Conservation (phyloP, 2,329 filamentous ascomycete genomes). For the Alternaria atra region DNA sequence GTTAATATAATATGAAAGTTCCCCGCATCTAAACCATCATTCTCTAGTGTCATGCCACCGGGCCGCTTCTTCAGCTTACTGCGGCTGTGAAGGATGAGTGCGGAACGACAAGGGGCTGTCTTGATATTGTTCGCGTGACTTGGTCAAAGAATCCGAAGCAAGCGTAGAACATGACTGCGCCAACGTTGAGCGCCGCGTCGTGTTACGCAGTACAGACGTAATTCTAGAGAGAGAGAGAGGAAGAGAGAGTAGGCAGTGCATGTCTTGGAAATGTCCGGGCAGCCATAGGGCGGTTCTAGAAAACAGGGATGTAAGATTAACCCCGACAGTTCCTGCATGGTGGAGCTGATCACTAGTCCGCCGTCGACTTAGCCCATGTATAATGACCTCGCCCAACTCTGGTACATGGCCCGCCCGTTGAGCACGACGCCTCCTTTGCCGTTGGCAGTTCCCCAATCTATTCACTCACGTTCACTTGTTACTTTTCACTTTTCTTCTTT, state of each 20-base stretch:
- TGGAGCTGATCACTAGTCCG: conserved; percentile 21
- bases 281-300: conserved; percentile 27
- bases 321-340: conserved; percentile 29
- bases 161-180: neutral
- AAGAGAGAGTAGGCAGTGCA: conserved; percentile 8
- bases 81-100: neutral
- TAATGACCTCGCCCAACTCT: conserved; percentile 25
- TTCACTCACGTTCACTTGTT: neutral
- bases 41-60: neutral
- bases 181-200: neutral
- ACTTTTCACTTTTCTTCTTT: neutral
- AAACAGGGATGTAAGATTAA: conserved; percentile 18
- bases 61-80: conserved; percentile 1
- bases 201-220: neutral
- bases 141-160: neutral
- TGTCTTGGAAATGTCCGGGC: conserved; percentile 20
- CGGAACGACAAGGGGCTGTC: conserved; percentile 6
- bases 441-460: neutral
- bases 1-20: neutral
- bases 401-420: neutral
- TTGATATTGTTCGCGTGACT: conserved; percentile 19
- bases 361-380: conserved; percentile 16
- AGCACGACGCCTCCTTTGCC: conserved; percentile 24
- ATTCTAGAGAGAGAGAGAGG: conserved; percentile 7
- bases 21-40: neutral